Percentiles rank a stretch among this genome's conserved stretches.
Conservation (phyloP, 2,329 filamentous ascomycete genomes). For the Epichloe hybrida region DNA sequence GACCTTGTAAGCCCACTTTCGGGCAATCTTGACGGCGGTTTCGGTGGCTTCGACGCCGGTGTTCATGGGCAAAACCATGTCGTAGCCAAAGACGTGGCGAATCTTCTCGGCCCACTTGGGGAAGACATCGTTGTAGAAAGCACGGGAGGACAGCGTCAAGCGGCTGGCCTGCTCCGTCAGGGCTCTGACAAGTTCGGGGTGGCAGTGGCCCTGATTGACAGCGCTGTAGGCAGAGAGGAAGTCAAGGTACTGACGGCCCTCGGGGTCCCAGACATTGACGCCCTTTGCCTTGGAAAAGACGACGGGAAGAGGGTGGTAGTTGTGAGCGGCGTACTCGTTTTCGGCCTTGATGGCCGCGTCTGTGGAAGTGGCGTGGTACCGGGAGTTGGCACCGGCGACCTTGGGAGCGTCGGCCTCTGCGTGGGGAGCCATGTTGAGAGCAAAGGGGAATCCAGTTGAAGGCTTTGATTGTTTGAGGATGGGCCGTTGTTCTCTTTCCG, state of each 20-base stretch:
- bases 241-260: constrained; percentile 90
- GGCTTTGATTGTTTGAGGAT: not conserved
- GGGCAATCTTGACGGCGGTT: constrained; percentile 88
- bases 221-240: constrained; percentile 97
- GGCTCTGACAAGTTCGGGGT: constrained; percentile 87
- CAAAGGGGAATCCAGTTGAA: not conserved
- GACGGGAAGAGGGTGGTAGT: constrained; percentile 94
- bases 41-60: constrained; percentile 94
- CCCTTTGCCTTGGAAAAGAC: constrained; percentile 81
- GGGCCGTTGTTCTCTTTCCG: not conserved
- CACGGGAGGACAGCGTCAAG: constrained; percentile 81
- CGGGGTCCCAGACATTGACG: constrained; percentile 89
- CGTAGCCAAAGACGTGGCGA: constrained; percentile 77
- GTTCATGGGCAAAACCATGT: constrained; percentile 98
- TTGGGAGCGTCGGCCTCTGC: constrained; percentile 28
- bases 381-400: constrained; percentile 19
- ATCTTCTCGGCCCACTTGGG: constrained; percentile 90
- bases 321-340: constrained; percentile 81
- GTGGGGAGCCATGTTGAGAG: constrained; percentile 42
- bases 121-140: constrained; percentile 98
- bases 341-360: constrained; percentile 68
- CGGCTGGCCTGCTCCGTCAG: constrained; percentile 79
- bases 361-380: constrained; percentile 66
- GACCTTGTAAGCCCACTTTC: constrained; percentile 96
- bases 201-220: constrained; percentile 96